Evolutionary conservation across 305 asterid species (phyloP), one percentile per base, ranked within the genome.

Genomic region (Fraxinus sp.): DNA sequence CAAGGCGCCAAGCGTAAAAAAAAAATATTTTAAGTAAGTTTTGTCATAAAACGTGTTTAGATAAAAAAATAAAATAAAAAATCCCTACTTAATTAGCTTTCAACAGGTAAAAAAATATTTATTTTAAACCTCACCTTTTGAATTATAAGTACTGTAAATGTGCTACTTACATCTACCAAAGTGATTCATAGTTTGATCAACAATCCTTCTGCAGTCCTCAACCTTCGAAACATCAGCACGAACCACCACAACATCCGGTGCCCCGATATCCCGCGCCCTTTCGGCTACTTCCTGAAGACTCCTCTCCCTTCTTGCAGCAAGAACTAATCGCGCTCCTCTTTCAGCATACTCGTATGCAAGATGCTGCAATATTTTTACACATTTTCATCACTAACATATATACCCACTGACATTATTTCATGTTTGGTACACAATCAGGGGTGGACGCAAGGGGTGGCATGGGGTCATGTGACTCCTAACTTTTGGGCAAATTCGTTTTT

Each of bases 331-430:
- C 46, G 97, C 95, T 80, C 98, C 97, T 79, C 89, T 86, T 3
- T 85, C 84, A 1, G 98, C 99, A 81, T 95, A 95, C 90, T 95
- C 97, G 41, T 93, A 95, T 0, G 97, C 97, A 41, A 89, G 7
- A 68, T 68, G 74, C 74, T 68, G 74, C 36, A 68, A 5, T 26
- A 68, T 68, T 30, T 55, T 55, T 18, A 55, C 66, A 55, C 30
- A 62, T 62, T 62, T 20, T 62, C 71, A 62, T 49, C 59, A 49
- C 59, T 49, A 13, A 49, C 18, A n/a, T n/a, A n/a, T n/a, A 49
- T 14, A 49, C 7, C 18, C 18, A 49, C 20, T 0, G 18, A 14
- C 59, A 46, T 41, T 44, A 44, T 44, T 44, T 44, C 52, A 44
- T 5, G 18, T 49, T 49, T 49, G 59, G 41, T 37, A 6, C 10